Evolutionary conservation across 2,329 filamentous ascomycete species (phyloP).

Genomic region (Dactylellina sp.): DNA sequence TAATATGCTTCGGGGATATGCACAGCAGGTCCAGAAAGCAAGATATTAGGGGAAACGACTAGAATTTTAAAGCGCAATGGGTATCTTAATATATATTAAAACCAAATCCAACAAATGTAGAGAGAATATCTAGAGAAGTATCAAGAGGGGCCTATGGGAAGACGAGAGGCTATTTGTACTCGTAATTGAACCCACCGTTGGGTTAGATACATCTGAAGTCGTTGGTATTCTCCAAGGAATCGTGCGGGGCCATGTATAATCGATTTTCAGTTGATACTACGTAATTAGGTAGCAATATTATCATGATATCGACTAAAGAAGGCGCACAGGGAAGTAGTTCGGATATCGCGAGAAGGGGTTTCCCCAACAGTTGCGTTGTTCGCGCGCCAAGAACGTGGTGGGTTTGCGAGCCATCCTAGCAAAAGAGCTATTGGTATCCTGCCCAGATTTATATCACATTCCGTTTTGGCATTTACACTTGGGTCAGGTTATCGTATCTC

Average conservation of each 20-base stretch:
- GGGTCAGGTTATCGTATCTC: slow-evolving; percentile 23
- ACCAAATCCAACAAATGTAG: background rate
- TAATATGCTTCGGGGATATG: slow-evolving; percentile 27
- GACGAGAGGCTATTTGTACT: slow-evolving; percentile 35
- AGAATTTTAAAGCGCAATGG: slow-evolving; percentile 21
- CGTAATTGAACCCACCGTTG: background rate
- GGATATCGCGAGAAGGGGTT: slow-evolving; percentile 25
- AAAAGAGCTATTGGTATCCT: slow-evolving; percentile 42
- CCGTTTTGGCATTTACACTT: slow-evolving; percentile 39
- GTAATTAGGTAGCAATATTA: slow-evolving; percentile 47
- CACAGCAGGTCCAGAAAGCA: slow-evolving; percentile 20
- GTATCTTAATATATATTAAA: slow-evolving; percentile 23
- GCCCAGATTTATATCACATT: slow-evolving; percentile 52
- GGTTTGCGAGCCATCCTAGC: slow-evolving; percentile 30
- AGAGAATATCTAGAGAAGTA: slow-evolving; percentile 4
- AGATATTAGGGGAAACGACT: background rate
- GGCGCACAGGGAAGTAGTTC: slow-evolving; percentile 16
- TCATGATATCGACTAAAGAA: slow-evolving; percentile 1
- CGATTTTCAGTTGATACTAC: slow-evolving; percentile 41
- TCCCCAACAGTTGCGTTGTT: slow-evolving; percentile 43
- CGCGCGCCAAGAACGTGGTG: slow-evolving; percentile 45
- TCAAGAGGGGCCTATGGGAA: background rate
- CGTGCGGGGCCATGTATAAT: background rate
- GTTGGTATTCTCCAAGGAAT: slow-evolving; percentile 28
- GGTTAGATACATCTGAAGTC: background rate